Conservation (phyloP, 257 asterid species). For the Cinchona pubescens region DNA sequence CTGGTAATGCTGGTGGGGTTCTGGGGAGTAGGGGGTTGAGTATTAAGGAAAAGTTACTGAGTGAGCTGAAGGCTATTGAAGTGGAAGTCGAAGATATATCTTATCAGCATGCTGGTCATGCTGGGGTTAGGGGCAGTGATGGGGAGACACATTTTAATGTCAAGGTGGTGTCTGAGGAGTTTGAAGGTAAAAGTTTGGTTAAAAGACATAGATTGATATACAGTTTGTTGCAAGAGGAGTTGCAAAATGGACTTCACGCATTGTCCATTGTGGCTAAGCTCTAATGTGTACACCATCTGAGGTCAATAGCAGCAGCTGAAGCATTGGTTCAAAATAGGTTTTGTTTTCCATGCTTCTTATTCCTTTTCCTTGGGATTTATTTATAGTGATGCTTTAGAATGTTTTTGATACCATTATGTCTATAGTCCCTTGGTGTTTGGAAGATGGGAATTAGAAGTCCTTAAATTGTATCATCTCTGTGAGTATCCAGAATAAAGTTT, state of each 20-base stretch:
- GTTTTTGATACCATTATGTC: not conserved
- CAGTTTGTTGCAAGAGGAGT: slow-evolving; percentile 71
- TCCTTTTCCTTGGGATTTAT: slow-evolving; percentile 5
- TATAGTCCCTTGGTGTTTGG: not conserved
- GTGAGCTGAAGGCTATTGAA: slow-evolving; percentile 49
- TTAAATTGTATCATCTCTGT: not conserved
- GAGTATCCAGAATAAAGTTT: slow-evolving; percentile 3
- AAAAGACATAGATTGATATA: slow-evolving; percentile 84
- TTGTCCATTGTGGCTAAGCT: slow-evolving; percentile 73
- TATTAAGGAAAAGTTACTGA: slow-evolving; percentile 53
- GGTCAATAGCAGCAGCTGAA: slow-evolving; percentile 33
- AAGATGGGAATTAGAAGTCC: slow-evolving; percentile 1
- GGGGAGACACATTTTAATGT: slow-evolving; percentile 89
- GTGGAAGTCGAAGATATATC: slow-evolving; percentile 75
- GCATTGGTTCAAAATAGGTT: slow-evolving; percentile 25
- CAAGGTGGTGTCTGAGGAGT: slow-evolving; percentile 61
- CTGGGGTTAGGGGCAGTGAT: slow-evolving; percentile 64
- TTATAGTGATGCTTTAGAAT: slow-evolving; percentile 8
- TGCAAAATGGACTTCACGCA: slow-evolving; percentile 70
- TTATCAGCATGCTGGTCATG: slow-evolving; percentile 82
- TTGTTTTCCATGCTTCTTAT: slow-evolving; percentile 9
- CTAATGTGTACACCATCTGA: slow-evolving; percentile 78
- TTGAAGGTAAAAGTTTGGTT: slow-evolving; percentile 88
- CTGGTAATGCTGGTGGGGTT: slow-evolving; percentile 25
- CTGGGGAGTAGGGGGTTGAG: slow-evolving; percentile 61